Evolutionary conservation across 2,329 filamentous ascomycete species (phyloP).

Genomic region (Furcasterigmium sp.): DNA sequence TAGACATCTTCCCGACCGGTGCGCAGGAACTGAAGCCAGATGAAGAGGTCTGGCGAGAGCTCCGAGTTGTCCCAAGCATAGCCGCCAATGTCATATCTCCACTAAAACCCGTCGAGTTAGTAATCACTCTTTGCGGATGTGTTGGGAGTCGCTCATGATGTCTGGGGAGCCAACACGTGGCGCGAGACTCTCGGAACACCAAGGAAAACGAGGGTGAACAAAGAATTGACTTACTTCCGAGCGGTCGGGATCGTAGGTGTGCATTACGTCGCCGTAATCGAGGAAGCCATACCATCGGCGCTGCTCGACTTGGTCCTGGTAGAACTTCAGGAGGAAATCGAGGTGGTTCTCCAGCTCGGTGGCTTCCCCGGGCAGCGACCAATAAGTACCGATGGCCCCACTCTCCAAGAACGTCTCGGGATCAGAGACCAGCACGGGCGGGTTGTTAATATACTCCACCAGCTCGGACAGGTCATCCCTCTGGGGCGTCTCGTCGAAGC

Average conservation of each 20-base stretch:
- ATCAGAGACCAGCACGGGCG: slow-evolving; percentile 44
- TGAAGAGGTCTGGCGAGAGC: slow-evolving; percentile 55
- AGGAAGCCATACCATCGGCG: slow-evolving; percentile 59
- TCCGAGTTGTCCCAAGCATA: slow-evolving; percentile 64
- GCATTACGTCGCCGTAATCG: slow-evolving; percentile 58
- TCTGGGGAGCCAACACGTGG: no score
- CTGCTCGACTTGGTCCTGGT: slow-evolving; percentile 49
- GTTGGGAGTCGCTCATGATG: no score
- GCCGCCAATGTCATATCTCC: slow-evolving; percentile 59
- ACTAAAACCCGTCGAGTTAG: no score
- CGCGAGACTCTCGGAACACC: no score
- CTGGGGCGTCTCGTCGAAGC: slow-evolving; percentile 46
- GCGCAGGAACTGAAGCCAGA: slow-evolving; percentile 58
- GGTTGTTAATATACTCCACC: slow-evolving; percentile 40
- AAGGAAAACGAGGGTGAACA: no score
- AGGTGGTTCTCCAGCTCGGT: slow-evolving; percentile 45
- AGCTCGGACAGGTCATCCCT: slow-evolving; percentile 37
- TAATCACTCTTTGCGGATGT: no score
- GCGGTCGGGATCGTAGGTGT: slow-evolving; percentile 52
- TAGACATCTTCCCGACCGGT: slow-evolving; percentile 54
- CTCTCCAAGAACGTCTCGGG: slow-evolving; percentile 45
- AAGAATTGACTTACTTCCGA: no score
- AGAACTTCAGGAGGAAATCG: slow-evolving; percentile 51
- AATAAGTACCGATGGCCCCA: slow-evolving; percentile 49
- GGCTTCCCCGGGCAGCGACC: slow-evolving; percentile 35